Percentiles rank a stretch among this genome's conserved stretches.
These are phyloP conservation scores for Ogataea degrootiae DNA, from an alignment of 805 yeast genomes.

Conservation along the genomic window DNA sequence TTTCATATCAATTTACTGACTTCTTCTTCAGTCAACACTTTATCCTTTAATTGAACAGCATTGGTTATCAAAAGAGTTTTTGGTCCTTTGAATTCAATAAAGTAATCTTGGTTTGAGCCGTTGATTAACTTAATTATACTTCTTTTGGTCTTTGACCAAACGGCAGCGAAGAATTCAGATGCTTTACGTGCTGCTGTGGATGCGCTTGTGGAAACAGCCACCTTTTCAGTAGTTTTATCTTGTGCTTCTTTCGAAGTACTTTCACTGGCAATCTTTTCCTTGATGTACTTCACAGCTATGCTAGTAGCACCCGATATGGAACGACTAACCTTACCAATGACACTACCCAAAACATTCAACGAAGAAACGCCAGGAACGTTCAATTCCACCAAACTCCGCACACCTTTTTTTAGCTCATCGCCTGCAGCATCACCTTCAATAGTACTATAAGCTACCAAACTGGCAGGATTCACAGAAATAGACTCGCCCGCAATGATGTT, in stretches of 20 bases:
- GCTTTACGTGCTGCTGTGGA: not conserved
- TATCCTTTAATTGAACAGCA: conserved; percentile 21
- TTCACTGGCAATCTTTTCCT: not conserved
- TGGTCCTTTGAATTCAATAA: conserved; percentile 29
- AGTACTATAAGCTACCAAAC: conserved; percentile 35
- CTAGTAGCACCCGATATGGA: too few relatives aligned
- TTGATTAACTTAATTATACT: conserved; percentile 7
- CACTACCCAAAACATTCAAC: not conserved
- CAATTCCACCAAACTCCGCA: conserved; percentile 20
- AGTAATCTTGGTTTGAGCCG: conserved; percentile 20
- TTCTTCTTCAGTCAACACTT: conserved; percentile 21
- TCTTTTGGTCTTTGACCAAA: conserved; percentile 1
- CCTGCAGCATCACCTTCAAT: not conserved
- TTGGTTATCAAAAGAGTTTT: conserved; percentile 27
- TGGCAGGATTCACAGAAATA: conserved; percentile 34
- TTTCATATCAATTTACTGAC: conserved; percentile 12
- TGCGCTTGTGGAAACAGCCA: not conserved
- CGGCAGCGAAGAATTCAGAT: not conserved
- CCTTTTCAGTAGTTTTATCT: not conserved
- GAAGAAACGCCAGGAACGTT: conserved; percentile 20
- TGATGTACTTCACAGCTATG: not conserved
- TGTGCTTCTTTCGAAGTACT: not conserved
- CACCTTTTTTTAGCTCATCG: conserved; percentile 7
- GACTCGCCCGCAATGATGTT: conserved; percentile 33
- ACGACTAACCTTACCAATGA: not conserved